phyloP scores from a whole-genome alignment of 805 yeast species.

The Zygotorulaspora sp. region DNA sequence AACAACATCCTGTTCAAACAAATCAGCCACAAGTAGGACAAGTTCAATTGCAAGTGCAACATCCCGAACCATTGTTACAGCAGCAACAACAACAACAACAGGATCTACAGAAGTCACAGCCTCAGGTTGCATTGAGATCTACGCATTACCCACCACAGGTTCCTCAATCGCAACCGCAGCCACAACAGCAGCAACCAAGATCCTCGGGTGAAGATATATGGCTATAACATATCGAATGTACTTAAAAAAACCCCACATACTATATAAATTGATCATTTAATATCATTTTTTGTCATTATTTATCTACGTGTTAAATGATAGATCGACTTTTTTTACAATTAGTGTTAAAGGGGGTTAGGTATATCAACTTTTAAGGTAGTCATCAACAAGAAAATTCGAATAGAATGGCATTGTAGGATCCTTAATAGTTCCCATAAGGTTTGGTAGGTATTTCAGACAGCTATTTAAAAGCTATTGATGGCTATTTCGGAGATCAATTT shows the following conservation, averaged over 20 bases:
- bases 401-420: too few species aligned
- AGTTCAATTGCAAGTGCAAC: slow-evolving; percentile 19
- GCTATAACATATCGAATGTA: slow-evolving; percentile 15
- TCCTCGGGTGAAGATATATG: slow-evolving; percentile 28
- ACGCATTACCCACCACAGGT: slow-evolving; percentile 24
- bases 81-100: slow-evolving; percentile 22
- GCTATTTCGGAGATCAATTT: background rate
- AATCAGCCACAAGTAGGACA: slow-evolving; percentile 14
- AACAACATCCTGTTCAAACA: slow-evolving; percentile 9
- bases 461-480: background rate
- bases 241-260: background rate
- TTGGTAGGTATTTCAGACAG: background rate
- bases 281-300: slow-evolving; percentile 3
- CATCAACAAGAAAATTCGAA: too few species aligned
- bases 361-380: background rate
- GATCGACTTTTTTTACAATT: slow-evolving; percentile 1
- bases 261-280: slow-evolving; percentile 8
- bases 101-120: too few species aligned
- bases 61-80: slow-evolving; percentile 16
- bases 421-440: too few species aligned
- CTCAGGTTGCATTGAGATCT: slow-evolving; percentile 10
- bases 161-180: slow-evolving; percentile 26
- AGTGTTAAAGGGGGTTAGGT: background rate
- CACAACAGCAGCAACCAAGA: slow-evolving; percentile 18
- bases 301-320: slow-evolving; percentile 4